phyloP scores from a whole-genome alignment of 2,329 filamentous ascomycete genomes.

The Delphinella strobiligena region DNA sequence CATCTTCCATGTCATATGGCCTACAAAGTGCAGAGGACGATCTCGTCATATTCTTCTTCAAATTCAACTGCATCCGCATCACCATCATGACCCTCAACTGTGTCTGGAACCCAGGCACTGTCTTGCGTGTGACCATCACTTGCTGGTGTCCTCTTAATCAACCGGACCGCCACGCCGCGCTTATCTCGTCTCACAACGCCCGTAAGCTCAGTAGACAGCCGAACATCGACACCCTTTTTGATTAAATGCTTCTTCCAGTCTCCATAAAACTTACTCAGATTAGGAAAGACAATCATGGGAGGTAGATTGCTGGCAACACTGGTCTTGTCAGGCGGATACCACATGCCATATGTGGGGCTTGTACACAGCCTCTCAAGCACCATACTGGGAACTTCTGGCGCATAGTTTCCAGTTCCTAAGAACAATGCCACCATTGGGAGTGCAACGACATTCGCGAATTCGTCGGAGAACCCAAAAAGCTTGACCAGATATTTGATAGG shows the following conservation, averaged over 20 bases:
- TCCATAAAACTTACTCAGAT: constrained; percentile 49
- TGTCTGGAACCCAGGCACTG: constrained; percentile 29
- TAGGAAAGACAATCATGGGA: constrained; percentile 51
- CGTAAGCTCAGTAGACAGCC: constrained; percentile 45
- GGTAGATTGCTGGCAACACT: constrained; percentile 39
- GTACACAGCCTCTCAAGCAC: constrained; percentile 45
- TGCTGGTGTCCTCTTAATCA: constrained; percentile 30
- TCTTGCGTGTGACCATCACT: constrained; percentile 33
- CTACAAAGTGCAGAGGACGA: constrained; percentile 42
- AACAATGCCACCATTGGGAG: constrained; percentile 63
- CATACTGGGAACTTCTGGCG: constrained; percentile 56
- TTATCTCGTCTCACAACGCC: constrained; percentile 39
- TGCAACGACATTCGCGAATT: constrained; percentile 60
- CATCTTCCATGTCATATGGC: neutral
- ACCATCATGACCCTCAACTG: constrained; percentile 22
- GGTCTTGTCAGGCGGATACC: constrained; percentile 39
- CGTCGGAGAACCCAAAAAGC: constrained; percentile 55
- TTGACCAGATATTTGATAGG: constrained; percentile 53
- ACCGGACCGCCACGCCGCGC: constrained; percentile 38
- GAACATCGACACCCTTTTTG: constrained; percentile 43
- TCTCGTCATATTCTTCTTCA: constrained; percentile 48
- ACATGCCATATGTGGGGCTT: constrained; percentile 47
- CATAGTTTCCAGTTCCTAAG: constrained; percentile 63
- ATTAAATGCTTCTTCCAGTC: constrained; percentile 45
- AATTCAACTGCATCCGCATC: constrained; percentile 29